phyloP scores from a whole-genome alignment of 345 rosid species.

The Chamaenerion angustifolium region DNA sequence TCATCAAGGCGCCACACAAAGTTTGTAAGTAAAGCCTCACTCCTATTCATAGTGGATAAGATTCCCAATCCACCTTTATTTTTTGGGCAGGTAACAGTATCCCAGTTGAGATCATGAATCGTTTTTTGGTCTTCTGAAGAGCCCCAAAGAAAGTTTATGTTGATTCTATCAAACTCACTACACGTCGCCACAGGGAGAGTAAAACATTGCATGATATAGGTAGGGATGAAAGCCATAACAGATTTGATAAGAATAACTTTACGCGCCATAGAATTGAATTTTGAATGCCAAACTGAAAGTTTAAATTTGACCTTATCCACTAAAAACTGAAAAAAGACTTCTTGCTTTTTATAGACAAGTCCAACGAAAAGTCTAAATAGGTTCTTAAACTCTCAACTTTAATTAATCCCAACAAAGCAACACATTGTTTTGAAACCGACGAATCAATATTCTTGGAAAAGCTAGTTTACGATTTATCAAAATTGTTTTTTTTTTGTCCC shows the following conservation, averaged over 20 bases:
- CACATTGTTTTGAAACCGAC: not conserved
- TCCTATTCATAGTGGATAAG: not conserved
- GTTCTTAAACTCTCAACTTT: not conserved
- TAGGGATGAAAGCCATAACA: not conserved
- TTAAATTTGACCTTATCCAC: not conserved
- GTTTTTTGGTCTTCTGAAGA: not conserved
- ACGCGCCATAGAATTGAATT: not conserved
- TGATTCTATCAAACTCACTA: not conserved
- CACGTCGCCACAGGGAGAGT: not conserved
- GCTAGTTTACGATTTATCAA: not conserved
- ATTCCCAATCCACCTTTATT: not conserved
- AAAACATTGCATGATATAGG: not conserved
- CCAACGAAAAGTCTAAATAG: not conserved
- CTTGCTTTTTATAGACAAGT: no score
- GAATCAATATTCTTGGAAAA: not conserved
- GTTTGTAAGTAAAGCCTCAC: not conserved
- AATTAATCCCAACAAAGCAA: not conserved
- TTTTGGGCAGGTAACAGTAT: not conserved
- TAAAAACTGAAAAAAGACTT: no score
- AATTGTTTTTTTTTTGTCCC: not conserved
- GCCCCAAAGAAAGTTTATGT: not conserved
- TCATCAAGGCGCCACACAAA: not conserved
- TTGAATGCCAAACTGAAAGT: not conserved
- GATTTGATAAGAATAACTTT: not conserved
- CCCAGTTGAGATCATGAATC: not conserved